Evolutionary conservation across 768 basidiomycete species (phyloP), one percentile per base, ranked within the genome.

Genomic region (Sistotremastrum niveocremeum): DNA sequence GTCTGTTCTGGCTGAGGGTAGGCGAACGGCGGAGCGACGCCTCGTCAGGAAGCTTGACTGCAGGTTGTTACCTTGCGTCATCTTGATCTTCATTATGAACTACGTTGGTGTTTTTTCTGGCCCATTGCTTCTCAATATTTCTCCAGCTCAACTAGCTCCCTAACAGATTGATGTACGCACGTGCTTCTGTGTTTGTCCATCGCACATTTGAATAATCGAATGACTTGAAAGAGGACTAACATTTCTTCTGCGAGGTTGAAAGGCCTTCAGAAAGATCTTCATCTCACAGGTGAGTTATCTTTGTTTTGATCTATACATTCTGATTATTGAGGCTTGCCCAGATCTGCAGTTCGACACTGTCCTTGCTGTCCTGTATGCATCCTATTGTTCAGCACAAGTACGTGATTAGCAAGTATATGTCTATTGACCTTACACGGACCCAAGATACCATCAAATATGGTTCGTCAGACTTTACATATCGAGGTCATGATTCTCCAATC

Each of bases 61-160:
- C 49, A 65, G 77, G 34, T 58, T 81, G 4, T 54, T 83, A 40
- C 75, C 76, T 0, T 73, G 73, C 1, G 70, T 81, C 36, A 62
- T 77, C 12, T 44, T 78, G 44, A 76, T 81, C 34, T 79, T 63
- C 51, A 69, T 81, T 48, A 72, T 80, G 74, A 81, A 81, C 51
- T 79, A 77, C 52, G 78, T 81, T 48, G 78, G 80, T 57, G 79
- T 80, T 20, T 20, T 20, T 20, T 20, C 20, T 20, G 20, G 20
- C 20, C 20, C 20, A 20, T 20, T 20, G 20, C 20, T 20, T 20
- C 20, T 20, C 20, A 20, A 20, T 20, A 20, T 20, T 20, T 20
- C 20, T 20, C 20, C 20, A 20, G 20, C 20, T 20, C 20, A 20
- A 20, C 20, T 20, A 20, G 20, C 20, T 20, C 20, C 20, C 20